Evolutionary conservation across 768 basidiomycete species (phyloP).

Genomic region (Tricholoma hemisulphureum): DNA sequence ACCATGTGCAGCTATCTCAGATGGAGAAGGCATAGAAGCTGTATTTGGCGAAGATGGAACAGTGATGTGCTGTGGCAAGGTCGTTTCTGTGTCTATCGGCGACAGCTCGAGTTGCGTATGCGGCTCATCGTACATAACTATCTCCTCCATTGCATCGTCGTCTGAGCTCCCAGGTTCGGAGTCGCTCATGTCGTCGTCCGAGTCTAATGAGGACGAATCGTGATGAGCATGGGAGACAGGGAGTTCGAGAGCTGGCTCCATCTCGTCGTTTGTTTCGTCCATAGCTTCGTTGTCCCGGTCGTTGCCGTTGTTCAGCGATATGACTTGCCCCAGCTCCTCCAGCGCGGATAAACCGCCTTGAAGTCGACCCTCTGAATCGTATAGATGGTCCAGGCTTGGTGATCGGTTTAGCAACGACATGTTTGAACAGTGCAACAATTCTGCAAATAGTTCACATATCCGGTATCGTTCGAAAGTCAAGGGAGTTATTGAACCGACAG

Average conservation of each 20-base stretch:
- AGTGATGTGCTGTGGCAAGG: slow-evolving; percentile 30
- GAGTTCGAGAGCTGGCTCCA: slow-evolving; percentile 64
- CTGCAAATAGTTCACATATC: slow-evolving; percentile 95
- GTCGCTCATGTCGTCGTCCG: slow-evolving; percentile 76
- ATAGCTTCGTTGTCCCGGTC: slow-evolving; percentile 54
- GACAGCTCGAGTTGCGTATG: slow-evolving; percentile 31
- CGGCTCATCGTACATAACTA: slow-evolving; percentile 70
- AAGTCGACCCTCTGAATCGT: slow-evolving; percentile 80
- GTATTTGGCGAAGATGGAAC: slow-evolving; percentile 32
- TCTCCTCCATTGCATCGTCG: slow-evolving; percentile 81
- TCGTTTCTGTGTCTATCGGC: slow-evolving; percentile 26
- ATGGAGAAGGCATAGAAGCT: slow-evolving; percentile 27
- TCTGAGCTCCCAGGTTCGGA: slow-evolving; percentile 73
- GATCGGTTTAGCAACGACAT: slow-evolving; percentile 93
- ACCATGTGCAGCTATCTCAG: slow-evolving; percentile 27
- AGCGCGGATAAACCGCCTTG: slow-evolving; percentile 83
- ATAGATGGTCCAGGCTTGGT: slow-evolving; percentile 63
- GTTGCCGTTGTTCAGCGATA: slow-evolving; percentile 60
- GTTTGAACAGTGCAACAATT: slow-evolving; percentile 95
- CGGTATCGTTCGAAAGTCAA: slow-evolving; percentile 94
- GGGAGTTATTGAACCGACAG: slow-evolving; percentile 70
- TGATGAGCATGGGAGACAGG: slow-evolving; percentile 54
- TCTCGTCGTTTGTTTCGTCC: slow-evolving; percentile 58
- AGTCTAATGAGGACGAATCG: slow-evolving; percentile 57
- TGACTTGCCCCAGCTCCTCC: slow-evolving; percentile 84